These are phyloP conservation scores for Ceratobasidium sp. DNA, from an alignment of 1,284 basidiomycete species.

Conservation along the genomic window DNA sequence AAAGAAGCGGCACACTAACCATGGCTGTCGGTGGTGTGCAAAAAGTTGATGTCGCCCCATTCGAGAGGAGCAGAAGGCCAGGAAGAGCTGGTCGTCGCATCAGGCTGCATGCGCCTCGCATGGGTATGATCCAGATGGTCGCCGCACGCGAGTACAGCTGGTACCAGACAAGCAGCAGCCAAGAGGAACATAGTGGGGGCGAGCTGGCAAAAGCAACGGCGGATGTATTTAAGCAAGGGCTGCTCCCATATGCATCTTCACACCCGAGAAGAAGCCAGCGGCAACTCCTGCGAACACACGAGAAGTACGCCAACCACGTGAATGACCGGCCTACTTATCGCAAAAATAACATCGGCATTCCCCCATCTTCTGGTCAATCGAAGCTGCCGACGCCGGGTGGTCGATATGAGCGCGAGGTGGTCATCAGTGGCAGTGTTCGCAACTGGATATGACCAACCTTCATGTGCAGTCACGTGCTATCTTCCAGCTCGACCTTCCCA, in stretches of 20 bases:
- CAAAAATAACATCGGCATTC: not conserved
- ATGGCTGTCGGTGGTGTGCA: constrained; percentile 86
- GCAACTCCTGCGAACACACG: not conserved
- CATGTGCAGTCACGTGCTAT: not conserved
- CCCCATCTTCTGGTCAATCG: not conserved
- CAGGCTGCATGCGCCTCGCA: constrained; percentile 36
- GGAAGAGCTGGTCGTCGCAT: constrained; percentile 25
- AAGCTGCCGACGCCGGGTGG: not conserved
- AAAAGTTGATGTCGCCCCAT: constrained; percentile 81
- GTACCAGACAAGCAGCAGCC: constrained; percentile 19
- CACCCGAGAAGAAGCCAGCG: not conserved
- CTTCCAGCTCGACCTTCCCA: not conserved
- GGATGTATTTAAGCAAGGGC: constrained; percentile 24
- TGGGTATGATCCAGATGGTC: constrained; percentile 32
- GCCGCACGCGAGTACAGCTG: constrained; percentile 33
- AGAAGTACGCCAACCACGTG: not conserved
- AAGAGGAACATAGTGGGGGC: constrained; percentile 5
- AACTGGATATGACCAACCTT: too few species aligned
- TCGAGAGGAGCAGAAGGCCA: constrained; percentile 61
- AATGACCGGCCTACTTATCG: not conserved
- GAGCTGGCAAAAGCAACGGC: not conserved
- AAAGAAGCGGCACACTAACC: constrained; percentile 52
- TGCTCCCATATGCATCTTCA: not conserved
- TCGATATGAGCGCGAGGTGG: not conserved
- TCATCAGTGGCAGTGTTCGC: too few species aligned